These are phyloP conservation scores for Cryptococcus sp. DNA, from an alignment of 1,284 basidiomycete genomes.

Conservation along the genomic window DNA sequence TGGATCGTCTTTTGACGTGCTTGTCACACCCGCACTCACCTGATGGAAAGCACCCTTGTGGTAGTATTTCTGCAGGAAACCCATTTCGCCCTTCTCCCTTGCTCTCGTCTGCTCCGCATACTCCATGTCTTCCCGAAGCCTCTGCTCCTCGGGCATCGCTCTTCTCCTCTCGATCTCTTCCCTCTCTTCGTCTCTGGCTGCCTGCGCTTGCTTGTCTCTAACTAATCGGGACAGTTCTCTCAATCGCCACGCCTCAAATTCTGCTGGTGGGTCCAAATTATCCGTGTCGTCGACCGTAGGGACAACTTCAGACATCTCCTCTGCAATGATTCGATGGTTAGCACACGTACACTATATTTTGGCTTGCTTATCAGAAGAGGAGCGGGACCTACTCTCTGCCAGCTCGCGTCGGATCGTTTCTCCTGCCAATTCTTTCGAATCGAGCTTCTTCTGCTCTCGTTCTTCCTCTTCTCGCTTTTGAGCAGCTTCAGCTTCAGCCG, in stretches of 20 bases:
- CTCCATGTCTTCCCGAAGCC: slow-evolving; percentile 86
- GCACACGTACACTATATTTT: slow-evolving; percentile 1
- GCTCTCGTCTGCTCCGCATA: slow-evolving; percentile 75
- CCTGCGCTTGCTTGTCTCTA: slow-evolving; percentile 81
- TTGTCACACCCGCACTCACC: slow-evolving; percentile 54
- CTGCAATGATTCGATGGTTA: background rate
- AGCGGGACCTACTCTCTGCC: slow-evolving; percentile 41
- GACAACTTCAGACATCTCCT: slow-evolving; percentile 77
- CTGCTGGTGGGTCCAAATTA: slow-evolving; percentile 80
- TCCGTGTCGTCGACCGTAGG: slow-evolving; percentile 95
- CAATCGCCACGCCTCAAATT: slow-evolving; percentile 95
- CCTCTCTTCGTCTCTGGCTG: slow-evolving; percentile 73
- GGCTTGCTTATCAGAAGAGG: background rate
- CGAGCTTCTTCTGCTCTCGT: slow-evolving; percentile 44
- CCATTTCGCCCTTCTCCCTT: slow-evolving; percentile 64
- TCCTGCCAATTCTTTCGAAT: slow-evolving; percentile 49
- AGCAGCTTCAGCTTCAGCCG: slow-evolving; percentile 44
- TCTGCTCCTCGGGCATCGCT: slow-evolving; percentile 86
- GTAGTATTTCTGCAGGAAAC: slow-evolving; percentile 97
- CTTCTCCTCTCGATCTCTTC: slow-evolving; percentile 88
- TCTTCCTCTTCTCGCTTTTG: slow-evolving; percentile 42
- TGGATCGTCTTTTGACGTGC: slow-evolving; percentile 2
- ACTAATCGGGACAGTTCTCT: slow-evolving; percentile 89
- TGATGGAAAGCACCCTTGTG: slow-evolving; percentile 99
- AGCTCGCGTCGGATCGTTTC: slow-evolving; percentile 52